Evolutionary conservation across 441 rosid genomes (phyloP).

Genomic region (Macaranga tanarius): DNA sequence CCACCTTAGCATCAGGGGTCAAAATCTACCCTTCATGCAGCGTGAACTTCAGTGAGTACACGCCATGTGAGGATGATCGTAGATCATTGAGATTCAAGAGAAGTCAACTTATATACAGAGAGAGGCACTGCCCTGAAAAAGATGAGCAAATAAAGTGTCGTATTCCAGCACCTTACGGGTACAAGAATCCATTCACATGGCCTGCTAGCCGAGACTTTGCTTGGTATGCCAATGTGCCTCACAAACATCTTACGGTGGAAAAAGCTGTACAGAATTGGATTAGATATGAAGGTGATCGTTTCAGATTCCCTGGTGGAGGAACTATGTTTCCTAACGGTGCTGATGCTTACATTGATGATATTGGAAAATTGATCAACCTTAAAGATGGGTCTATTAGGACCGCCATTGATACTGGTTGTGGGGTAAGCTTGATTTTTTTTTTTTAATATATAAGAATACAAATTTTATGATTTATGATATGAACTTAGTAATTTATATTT

Average conservation of each 20-base stretch:
- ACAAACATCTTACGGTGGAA: constrained; percentile 80
- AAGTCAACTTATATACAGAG: constrained; percentile 52
- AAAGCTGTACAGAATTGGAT: constrained; percentile 94
- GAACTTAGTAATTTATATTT: no score
- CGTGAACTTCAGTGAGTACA: constrained; percentile 51
- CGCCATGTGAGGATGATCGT: constrained; percentile 66
- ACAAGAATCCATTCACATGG: constrained; percentile 71
- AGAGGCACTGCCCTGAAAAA: constrained; percentile 78
- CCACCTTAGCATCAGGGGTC: neutral
- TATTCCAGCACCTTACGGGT: constrained; percentile 76
- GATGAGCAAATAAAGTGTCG: constrained; percentile 56
- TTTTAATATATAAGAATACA: no score
- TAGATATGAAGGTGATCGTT: constrained; percentile 59
- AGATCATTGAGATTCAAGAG: constrained; percentile 60
- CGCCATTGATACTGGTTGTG: constrained; percentile 88
- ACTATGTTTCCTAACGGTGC: constrained; percentile 93
- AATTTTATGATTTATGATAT: no score
- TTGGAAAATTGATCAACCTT: constrained; percentile 63
- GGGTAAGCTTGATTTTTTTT: constrained; percentile 44
- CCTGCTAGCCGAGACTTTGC: constrained; percentile 66
- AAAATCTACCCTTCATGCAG: constrained; percentile 46
- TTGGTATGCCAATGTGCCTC: constrained; percentile 86
- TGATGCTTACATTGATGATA: constrained; percentile 67
- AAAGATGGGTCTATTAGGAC: constrained; percentile 73
- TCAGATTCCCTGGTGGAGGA: constrained; percentile 87